phyloP scores from a whole-genome alignment of 2,329 filamentous ascomycete species.

The Stachybotrys echinatus region DNA sequence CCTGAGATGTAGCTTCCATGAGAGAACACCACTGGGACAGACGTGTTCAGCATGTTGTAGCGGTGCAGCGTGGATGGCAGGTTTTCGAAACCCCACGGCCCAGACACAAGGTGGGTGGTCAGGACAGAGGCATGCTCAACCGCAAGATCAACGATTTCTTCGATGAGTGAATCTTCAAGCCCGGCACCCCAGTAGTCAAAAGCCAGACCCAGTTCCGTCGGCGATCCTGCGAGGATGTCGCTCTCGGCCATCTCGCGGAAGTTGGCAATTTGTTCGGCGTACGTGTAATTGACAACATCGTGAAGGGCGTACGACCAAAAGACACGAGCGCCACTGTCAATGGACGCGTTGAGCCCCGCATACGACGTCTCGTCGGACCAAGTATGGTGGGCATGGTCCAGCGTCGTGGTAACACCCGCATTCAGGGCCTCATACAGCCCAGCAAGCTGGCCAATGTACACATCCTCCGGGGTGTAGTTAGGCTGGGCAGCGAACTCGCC shows the following conservation, averaged over 20 bases:
- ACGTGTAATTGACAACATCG: slow-evolving; percentile 18
- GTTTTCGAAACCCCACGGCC: slow-evolving; percentile 32
- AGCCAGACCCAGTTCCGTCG: slow-evolving; percentile 32
- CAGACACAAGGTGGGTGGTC: slow-evolving; percentile 38
- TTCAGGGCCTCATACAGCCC: slow-evolving; percentile 46
- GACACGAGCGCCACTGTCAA: slow-evolving; percentile 43
- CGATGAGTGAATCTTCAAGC: slow-evolving; percentile 15
- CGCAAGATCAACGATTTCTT: slow-evolving; percentile 24
- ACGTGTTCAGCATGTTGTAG: slow-evolving; percentile 33
- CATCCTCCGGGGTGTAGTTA: slow-evolving; percentile 34
- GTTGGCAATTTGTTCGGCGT: slow-evolving; percentile 30
- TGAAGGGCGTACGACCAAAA: slow-evolving; percentile 41
- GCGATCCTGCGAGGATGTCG: slow-evolving; percentile 16
- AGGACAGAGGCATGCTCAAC: slow-evolving; percentile 36
- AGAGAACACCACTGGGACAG: slow-evolving; percentile 45
- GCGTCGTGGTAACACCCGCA: slow-evolving; percentile 44
- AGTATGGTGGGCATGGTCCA: slow-evolving; percentile 48
- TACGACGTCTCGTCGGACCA: slow-evolving; percentile 35
- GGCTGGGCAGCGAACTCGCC: slow-evolving; percentile 23
- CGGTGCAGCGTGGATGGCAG: slow-evolving; percentile 30
- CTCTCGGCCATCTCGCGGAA: slow-evolving; percentile 30
- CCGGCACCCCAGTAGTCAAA: slow-evolving; percentile 32
- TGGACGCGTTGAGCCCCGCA: slow-evolving; percentile 38
- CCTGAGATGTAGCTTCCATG: slow-evolving; percentile 42
- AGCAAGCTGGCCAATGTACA: slow-evolving; percentile 39